These are phyloP conservation scores for Fusarium mundagurra DNA, from an alignment of 2,329 filamentous ascomycete species.

Conservation along the genomic window DNA sequence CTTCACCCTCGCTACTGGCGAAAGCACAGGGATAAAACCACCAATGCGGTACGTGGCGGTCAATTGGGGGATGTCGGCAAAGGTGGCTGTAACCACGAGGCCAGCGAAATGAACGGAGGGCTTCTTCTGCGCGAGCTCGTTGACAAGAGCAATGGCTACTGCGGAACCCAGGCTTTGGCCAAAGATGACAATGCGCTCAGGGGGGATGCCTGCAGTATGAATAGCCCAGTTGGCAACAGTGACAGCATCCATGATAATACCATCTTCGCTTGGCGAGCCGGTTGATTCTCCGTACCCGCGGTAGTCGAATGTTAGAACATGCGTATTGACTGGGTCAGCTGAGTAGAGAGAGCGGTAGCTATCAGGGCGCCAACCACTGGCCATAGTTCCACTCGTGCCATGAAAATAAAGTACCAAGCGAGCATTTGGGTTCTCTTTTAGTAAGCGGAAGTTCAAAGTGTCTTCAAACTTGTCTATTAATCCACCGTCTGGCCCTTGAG, in stretches of 20 bases:
- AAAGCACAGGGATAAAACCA: slow-evolving; percentile 45
- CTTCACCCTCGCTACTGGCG: slow-evolving; percentile 59
- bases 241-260: slow-evolving; percentile 63
- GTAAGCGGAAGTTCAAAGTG: slow-evolving; percentile 52
- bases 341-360: slow-evolving; percentile 67
- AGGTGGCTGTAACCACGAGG: slow-evolving; percentile 59
- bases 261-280: slow-evolving; percentile 64
- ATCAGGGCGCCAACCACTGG: slow-evolving; percentile 62
- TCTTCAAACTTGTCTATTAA: slow-evolving; percentile 6
- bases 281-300: slow-evolving; percentile 66
- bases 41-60: slow-evolving; percentile 63
- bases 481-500: not conserved
- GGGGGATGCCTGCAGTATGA: slow-evolving; percentile 60
- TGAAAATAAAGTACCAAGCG: slow-evolving; percentile 62
- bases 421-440: slow-evolving; percentile 56
- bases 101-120: slow-evolving; percentile 52
- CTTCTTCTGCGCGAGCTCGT: slow-evolving; percentile 34
- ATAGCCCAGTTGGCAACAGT: slow-evolving; percentile 64
- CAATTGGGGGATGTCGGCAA: slow-evolving; percentile 58
- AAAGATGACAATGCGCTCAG: slow-evolving; percentile 66
- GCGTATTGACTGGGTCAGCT: slow-evolving; percentile 60
- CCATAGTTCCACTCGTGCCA: slow-evolving; percentile 65
- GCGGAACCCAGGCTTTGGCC: slow-evolving; percentile 67
- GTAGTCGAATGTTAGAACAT: slow-evolving; percentile 69
- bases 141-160: slow-evolving; percentile 47